phyloP scores from a whole-genome alignment of 768 basidiomycete genomes.

The Pholiota conissans region DNA sequence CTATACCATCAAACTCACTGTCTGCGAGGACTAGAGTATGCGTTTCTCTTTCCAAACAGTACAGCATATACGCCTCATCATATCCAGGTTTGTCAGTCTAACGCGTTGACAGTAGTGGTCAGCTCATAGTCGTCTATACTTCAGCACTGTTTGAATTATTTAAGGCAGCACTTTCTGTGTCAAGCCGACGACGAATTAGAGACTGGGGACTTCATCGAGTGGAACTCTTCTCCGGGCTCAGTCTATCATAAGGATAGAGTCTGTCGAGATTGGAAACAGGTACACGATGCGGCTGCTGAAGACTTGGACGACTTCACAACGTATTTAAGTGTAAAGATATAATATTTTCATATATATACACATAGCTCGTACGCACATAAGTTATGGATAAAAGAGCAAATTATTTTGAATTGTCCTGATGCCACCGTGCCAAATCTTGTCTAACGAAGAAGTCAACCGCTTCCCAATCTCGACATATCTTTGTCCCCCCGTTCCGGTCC shows the following conservation, averaged over 20 bases:
- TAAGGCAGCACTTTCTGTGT: slow-evolving; percentile 9
- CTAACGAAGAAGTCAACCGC: neutral
- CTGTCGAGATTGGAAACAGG: neutral
- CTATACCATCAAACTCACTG: slow-evolving; percentile 10
- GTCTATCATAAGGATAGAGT: neutral
- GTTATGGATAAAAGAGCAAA: no score
- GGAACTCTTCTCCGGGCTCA: neutral
- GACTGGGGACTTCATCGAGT: neutral
- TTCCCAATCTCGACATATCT: neutral
- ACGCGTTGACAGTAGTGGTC: neutral
- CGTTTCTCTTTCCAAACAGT: slow-evolving; percentile 4
- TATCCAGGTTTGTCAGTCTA: slow-evolving; percentile 3
- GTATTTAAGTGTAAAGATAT: neutral
- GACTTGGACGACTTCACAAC: neutral
- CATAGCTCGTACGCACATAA: no score
- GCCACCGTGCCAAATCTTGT: neutral
- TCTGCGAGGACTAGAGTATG: slow-evolving; percentile 8
- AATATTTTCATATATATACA: no score
- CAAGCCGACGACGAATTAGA: slow-evolving; percentile 6
- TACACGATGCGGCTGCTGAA: neutral
- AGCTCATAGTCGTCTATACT: neutral
- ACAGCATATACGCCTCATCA: slow-evolving; percentile 3
- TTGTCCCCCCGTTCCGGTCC: neutral
- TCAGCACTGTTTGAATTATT: slow-evolving; percentile 11
- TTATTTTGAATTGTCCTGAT: no score